Percentiles rank a stretch among this genome's conserved stretches.
These are phyloP conservation scores for Thraustochytrium striatum DNA, from an alignment of 352 stramenopile genomes.

Conservation along the genomic window DNA sequence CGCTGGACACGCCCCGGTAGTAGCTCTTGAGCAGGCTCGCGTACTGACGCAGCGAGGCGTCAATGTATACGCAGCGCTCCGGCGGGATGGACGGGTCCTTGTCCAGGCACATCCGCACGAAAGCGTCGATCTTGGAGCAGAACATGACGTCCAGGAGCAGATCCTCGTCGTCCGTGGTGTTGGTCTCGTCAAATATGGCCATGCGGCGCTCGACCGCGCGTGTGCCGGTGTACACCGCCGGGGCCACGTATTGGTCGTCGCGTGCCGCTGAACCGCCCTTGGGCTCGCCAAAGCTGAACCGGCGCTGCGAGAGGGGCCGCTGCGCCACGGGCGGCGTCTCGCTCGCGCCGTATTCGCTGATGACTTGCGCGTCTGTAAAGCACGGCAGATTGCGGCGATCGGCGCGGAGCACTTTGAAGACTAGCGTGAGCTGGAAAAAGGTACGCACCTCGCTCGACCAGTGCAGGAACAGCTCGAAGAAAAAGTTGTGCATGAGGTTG, in stretches of 20 bases:
- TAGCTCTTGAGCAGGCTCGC: constrained; percentile 31
- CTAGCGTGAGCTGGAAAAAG: constrained; percentile 35
- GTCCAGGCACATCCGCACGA: constrained; percentile 43
- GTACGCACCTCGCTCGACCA: constrained; percentile 40
- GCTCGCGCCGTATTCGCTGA: not conserved
- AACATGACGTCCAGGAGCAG: constrained; percentile 39
- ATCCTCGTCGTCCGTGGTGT: constrained; percentile 24
- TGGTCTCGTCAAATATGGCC: constrained; percentile 42
- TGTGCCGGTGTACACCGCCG: constrained; percentile 16
- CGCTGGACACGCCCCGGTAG: constrained; percentile 7
- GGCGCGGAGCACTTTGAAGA: constrained; percentile 34
- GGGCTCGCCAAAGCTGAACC: constrained; percentile 33
- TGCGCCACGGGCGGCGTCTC: not conserved
- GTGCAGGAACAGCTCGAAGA: constrained; percentile 32
- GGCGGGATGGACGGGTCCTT: constrained; percentile 42
- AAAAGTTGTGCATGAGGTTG: constrained; percentile 16
- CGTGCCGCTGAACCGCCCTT: not conserved
- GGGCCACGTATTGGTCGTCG: too few species aligned
- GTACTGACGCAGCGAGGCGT: constrained; percentile 35
- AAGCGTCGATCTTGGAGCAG: constrained; percentile 44
- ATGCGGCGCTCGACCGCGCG: constrained; percentile 4
- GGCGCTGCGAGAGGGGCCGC: constrained; percentile 1
- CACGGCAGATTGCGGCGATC: constrained; percentile 32
- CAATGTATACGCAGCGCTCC: constrained; percentile 4
- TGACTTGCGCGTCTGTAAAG: constrained; percentile 38